These are phyloP conservation scores for Pseudogymnoascus sp. DNA, from an alignment of 2,329 filamentous ascomycete species.

Conservation along the genomic window DNA sequence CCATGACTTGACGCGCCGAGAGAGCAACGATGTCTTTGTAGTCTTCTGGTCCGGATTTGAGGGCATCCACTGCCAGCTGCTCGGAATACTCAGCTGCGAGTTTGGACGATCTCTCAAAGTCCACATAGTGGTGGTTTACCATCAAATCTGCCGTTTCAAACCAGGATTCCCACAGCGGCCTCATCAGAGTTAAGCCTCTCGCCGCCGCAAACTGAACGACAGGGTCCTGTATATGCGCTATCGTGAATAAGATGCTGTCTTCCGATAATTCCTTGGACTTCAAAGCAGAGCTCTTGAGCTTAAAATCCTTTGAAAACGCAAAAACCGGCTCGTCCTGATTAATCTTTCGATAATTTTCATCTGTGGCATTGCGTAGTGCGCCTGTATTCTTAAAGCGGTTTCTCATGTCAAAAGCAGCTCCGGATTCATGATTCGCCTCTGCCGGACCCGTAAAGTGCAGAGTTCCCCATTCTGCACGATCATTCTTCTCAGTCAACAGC, in stretches of 20 bases:
- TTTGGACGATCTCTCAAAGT: constrained; percentile 54
- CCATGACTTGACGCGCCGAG: constrained; percentile 71
- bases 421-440: constrained; percentile 60
- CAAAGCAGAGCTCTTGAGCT: constrained; percentile 32
- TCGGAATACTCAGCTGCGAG: constrained; percentile 67
- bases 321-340: constrained; percentile 76
- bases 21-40: constrained; percentile 72
- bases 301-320: constrained; percentile 63
- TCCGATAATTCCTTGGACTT: constrained; percentile 19
- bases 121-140: constrained; percentile 65
- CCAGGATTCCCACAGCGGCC: constrained; percentile 70
- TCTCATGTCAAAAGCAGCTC: constrained; percentile 56
- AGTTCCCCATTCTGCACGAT: constrained; percentile 77
- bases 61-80: constrained; percentile 62
- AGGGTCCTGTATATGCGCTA: constrained; percentile 68
- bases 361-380: constrained; percentile 55
- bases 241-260: constrained; percentile 62
- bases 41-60: constrained; percentile 62
- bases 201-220: constrained; percentile 72
- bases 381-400: constrained; percentile 62
- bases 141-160: constrained; percentile 56
- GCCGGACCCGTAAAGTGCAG: constrained; percentile 66
- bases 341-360: constrained; percentile 58
- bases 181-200: constrained; percentile 68
- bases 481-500: constrained; percentile 63